Conservation (phyloP, 2,329 filamentous ascomycete species). For the Beauveria australis region DNA sequence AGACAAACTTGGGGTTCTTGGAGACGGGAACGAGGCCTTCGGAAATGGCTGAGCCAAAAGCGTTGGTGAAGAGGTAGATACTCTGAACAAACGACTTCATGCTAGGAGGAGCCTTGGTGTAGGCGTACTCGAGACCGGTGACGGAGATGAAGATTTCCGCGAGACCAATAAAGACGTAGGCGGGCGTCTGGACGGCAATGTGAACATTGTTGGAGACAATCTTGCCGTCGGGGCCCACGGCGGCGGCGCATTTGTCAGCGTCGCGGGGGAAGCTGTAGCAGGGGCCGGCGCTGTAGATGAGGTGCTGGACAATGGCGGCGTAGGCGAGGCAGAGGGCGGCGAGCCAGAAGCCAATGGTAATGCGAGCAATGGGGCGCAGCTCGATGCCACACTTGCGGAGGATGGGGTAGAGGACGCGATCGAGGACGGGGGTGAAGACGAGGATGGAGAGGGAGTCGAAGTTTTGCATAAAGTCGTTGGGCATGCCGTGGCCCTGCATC, state of each 20-base stretch:
- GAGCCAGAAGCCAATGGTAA: constrained; percentile 55
- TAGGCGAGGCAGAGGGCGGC: constrained; percentile 47
- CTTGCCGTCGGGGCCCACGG: constrained; percentile 20
- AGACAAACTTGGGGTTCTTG: constrained; percentile 56
- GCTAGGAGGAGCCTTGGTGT: constrained; percentile 61
- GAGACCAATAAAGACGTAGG: constrained; percentile 48
- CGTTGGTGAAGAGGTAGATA: constrained; percentile 52
- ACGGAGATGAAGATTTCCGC: constrained; percentile 58
- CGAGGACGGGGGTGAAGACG: constrained; percentile 57
- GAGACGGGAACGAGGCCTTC: constrained; percentile 52
- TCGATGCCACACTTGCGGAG: constrained; percentile 49
- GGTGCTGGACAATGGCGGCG: constrained; percentile 50
- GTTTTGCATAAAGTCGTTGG: constrained; percentile 63
- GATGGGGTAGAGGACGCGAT: constrained; percentile 52
- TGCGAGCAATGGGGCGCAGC: constrained; percentile 58
- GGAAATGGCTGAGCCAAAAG: constrained; percentile 50
- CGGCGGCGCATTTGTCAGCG: constrained; percentile 23
- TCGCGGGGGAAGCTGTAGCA: constrained; percentile 38
- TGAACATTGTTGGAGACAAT: constrained; percentile 37
- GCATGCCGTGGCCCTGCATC: constrained; percentile 55
- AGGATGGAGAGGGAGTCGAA: constrained; percentile 60
- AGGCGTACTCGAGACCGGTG: constrained; percentile 64
- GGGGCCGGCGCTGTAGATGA: constrained; percentile 47
- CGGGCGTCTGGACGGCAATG: constrained; percentile 46
- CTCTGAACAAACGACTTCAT: constrained; percentile 58